Evolutionary conservation across 345 rosid species (phyloP).

Genomic region (Odontarrhena argentea): DNA sequence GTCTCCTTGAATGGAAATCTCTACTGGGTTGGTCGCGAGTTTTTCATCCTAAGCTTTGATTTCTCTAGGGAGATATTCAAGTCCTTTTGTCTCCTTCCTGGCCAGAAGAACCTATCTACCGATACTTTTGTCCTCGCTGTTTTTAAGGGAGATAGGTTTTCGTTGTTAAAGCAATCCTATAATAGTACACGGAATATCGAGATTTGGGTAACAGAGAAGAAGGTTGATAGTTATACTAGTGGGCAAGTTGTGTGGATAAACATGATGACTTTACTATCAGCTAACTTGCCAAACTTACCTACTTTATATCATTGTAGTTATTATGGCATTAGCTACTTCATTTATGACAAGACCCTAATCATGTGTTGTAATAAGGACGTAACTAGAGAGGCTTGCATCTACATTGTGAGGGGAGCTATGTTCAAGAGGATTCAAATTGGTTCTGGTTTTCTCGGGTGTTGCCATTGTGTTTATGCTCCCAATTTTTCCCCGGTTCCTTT

Average conservation of each 20-base stretch:
- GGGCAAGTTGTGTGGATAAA: neutral
- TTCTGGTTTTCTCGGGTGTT: neutral
- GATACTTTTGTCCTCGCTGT: neutral
- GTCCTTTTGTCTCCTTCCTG: neutral
- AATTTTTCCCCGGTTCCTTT: neutral
- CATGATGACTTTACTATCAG: neutral
- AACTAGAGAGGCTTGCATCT: neutral
- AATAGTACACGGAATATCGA: neutral
- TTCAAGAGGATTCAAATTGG: neutral
- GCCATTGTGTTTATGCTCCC: neutral
- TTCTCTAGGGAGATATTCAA: neutral
- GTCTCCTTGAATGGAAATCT: conserved; percentile 19
- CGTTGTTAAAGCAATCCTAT: neutral
- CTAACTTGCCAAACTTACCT: neutral
- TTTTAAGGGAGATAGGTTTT: neutral
- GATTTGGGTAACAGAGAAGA: neutral
- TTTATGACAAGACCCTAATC: neutral
- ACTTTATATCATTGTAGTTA: neutral
- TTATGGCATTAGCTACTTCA: neutral
- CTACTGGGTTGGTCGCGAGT: neutral
- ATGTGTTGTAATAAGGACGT: neutral
- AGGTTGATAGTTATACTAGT: neutral
- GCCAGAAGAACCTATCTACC: too few relatives aligned
- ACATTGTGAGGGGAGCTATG: neutral
- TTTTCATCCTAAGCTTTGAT: neutral